Evolutionary conservation across 148 eudicot genomes (phyloP).

Genomic region (Chenopodium quinoa): DNA sequence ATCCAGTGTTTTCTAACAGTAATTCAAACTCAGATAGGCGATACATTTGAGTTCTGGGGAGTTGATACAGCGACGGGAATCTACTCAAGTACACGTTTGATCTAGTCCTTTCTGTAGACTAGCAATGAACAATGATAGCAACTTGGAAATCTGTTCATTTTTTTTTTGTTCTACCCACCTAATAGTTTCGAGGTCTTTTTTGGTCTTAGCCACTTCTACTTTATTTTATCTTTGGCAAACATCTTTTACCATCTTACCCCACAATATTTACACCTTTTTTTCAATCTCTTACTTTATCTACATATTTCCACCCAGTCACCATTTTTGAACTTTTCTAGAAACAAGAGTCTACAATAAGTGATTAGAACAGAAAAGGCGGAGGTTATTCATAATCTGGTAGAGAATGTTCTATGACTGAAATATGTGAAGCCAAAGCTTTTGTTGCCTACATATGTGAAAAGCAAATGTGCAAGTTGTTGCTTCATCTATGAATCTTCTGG

Average conservation of each 20-base stretch:
- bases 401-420: neutral
- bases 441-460: neutral
- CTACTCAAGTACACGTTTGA: neutral
- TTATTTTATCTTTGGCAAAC: too few relatives aligned
- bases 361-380: too few relatives aligned
- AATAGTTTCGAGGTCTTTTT: too few relatives aligned
- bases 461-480: neutral
- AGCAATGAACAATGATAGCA: neutral
- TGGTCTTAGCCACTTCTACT: too few relatives aligned
- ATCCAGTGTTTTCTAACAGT: neutral
- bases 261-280: too few relatives aligned
- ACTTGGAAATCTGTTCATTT: neutral
- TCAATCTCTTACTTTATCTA: too few relatives aligned
- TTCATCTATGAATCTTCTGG: neutral
- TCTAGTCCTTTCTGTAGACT: neutral
- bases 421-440: neutral
- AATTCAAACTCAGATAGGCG: neutral
- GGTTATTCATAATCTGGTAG: neutral
- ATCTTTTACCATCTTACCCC: too few relatives aligned
- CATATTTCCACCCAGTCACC: too few relatives aligned
- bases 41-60: neutral
- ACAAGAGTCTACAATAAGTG: too few relatives aligned
- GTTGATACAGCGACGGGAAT: neutral
- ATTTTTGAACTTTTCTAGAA: too few relatives aligned
- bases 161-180: too few relatives aligned